Percentiles rank a stretch among this genome's conserved stretches.
phyloP scores from a whole-genome alignment of 768 basidiomycete species.

The Xerocomus potaroensis region DNA sequence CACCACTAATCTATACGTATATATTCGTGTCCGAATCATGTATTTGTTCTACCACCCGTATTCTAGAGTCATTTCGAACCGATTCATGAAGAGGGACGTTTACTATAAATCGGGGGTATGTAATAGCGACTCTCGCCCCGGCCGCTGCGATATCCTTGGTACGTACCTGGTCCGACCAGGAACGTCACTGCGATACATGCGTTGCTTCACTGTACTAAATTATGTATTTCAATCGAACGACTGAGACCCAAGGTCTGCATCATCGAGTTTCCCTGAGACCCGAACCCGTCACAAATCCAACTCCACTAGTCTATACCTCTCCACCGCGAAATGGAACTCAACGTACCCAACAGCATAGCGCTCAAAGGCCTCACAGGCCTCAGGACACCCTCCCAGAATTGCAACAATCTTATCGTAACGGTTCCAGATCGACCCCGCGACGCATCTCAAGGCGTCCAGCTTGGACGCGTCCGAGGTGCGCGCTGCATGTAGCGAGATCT shows the following conservation, averaged over 20 bases:
- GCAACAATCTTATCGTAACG: slow-evolving; percentile 18
- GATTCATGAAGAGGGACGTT: too few species aligned
- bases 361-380: slow-evolving; percentile 5
- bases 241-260: too few species aligned
- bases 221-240: too few species aligned
- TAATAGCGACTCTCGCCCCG: too few species aligned
- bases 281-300: not conserved
- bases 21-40: slow-evolving; percentile 4
- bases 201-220: too few species aligned
- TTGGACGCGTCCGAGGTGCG: slow-evolving; percentile 21
- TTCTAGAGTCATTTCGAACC: too few species aligned
- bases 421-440: slow-evolving; percentile 12
- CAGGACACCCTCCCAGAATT: slow-evolving; percentile 13
- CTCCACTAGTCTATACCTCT: slow-evolving; percentile 21
- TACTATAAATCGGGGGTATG: too few species aligned
- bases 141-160: too few species aligned
- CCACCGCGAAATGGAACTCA: slow-evolving; percentile 16
- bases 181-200: too few species aligned
- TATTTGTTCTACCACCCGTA: too few species aligned
- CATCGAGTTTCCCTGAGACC: too few species aligned
- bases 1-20: slow-evolving; percentile 14
- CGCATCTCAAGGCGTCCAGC: slow-evolving; percentile 15
- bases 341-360: slow-evolving; percentile 17
- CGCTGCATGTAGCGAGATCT: slow-evolving; percentile 27
- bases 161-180: too few species aligned